Base-by-base conservation (phyloP, 2,329 filamentous ascomycete species). In the Arthroderma sp. region DNA sequence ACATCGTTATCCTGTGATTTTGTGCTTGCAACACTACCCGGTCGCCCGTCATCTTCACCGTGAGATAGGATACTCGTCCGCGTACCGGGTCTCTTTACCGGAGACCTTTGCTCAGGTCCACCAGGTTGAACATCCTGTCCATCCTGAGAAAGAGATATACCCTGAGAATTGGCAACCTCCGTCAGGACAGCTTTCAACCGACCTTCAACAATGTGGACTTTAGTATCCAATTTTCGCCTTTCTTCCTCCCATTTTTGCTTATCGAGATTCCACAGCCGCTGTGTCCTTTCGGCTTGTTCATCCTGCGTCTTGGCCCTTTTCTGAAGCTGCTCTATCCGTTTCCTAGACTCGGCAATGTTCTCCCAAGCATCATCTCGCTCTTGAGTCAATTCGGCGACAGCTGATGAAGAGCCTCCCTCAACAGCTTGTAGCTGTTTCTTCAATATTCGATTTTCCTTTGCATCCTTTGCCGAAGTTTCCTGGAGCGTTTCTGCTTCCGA, bases 331-430 rank as follows among this genome's bases (percentile, higher is more conserved):
- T 96, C 89, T 1, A 96, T 71, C 51, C 86, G 82, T 57, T 77
- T 81, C 55, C 78, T 85, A 11, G 83, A 68, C 53, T 96, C 89
- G 1, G 73, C 62, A 34, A 78, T 75, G 2, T 75, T 75, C 46
- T 86, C 82, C 6, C 88, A 74, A 4, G 85, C 84, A 49, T 86
- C 81, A 52, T 98, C 89, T 40, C 89, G 78, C 64, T 98, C 91
- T 42, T 80, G 80, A 10, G 82, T 80, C 40, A 98, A 68, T 54
- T 93, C 85, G 40, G 84, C 80, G 6, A 96, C 70, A 1, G 88
- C 88, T 8, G 86, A 88, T 3, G 85, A 81, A 0, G 86, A 87
- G 9, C 88, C 89, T 37, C 84, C 86, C 62, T 98, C 91, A 4
- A 95, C 71, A 39, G 93, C 71, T 44, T 88, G 78, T 49, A 96